Conservation (phyloP, 2,329 filamentous ascomycete genomes). For the Aspergillus versicolor region DNA sequence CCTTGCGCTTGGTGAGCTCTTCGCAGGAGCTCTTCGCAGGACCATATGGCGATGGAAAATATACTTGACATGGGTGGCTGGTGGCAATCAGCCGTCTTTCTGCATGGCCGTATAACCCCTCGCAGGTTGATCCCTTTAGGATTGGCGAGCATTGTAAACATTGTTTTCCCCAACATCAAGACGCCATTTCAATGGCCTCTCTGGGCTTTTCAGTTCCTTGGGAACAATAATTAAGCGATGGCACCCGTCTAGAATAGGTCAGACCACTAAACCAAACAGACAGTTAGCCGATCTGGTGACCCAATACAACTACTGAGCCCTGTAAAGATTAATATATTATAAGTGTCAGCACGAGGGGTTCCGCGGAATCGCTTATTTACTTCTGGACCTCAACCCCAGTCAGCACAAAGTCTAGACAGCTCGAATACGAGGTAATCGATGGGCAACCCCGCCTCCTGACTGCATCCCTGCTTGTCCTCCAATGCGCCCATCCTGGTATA, state of each 20-base stretch:
- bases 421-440: constrained; percentile 7
- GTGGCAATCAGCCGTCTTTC: not conserved
- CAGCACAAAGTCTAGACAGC: not conserved
- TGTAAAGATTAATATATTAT: constrained; percentile 5
- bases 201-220: too few species aligned
- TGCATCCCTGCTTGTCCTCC: not conserved
- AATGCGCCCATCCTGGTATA: not conserved
- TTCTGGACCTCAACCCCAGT: not conserved
- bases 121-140: not conserved
- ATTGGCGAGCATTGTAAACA: not conserved
- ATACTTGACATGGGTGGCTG: not conserved
- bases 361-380: constrained; percentile 5
- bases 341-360: not conserved
- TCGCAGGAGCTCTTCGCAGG: not conserved
- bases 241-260: not conserved
- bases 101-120: not conserved
- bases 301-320: not conserved
- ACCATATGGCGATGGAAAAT: not conserved
- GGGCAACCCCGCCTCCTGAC: not conserved
- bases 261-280: not conserved
- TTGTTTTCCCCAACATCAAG: not conserved
- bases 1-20: not conserved
- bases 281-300: not conserved
- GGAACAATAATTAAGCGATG: not conserved
- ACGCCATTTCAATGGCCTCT: too few species aligned